Evolutionary conservation across 306 rosid genomes (phyloP).

Genomic region (Trifolium dubium): DNA sequence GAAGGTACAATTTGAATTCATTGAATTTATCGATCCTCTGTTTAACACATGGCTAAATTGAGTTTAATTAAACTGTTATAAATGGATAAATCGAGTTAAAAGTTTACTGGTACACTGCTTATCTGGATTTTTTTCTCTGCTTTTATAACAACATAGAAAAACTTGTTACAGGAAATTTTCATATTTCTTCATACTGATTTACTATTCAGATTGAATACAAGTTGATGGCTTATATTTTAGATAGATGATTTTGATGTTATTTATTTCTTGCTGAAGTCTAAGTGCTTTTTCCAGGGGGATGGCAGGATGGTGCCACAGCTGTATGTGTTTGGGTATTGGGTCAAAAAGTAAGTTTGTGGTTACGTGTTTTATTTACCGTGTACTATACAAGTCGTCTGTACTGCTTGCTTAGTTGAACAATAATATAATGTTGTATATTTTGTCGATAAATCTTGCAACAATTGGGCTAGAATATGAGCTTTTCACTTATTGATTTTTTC

Average conservation of each 20-base stretch:
- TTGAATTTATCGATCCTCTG: conserved; percentile 27
- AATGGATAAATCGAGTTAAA: too few relatives aligned
- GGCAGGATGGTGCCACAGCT: conserved; percentile 97
- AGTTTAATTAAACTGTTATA: background rate
- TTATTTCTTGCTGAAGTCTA: conserved; percentile 44
- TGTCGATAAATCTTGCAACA: conserved; percentile 11
- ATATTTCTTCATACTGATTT: conserved; percentile 6
- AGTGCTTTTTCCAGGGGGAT: conserved; percentile 65
- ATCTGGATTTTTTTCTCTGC: background rate
- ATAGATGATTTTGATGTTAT: conserved; percentile 34
- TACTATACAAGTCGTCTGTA: background rate
- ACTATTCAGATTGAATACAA: background rate
- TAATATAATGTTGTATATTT: background rate
- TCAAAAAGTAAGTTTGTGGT: conserved; percentile 63
- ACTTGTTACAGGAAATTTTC: background rate
- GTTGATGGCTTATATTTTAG: conserved; percentile 18
- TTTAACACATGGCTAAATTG: background rate
- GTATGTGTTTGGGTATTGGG: conserved; percentile 87
- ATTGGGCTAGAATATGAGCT: conserved; percentile 4
- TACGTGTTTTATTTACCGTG: conserved; percentile 6
- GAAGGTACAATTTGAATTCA: conserved; percentile 54
- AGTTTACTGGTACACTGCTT: background rate
- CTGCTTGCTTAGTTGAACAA: background rate
- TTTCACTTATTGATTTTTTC: conserved; percentile 6
- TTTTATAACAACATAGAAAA: conserved; percentile 8